Conservation (phyloP, 495 filamentous ascomycete species). For the Hypomontagnella submonticulosa region DNA sequence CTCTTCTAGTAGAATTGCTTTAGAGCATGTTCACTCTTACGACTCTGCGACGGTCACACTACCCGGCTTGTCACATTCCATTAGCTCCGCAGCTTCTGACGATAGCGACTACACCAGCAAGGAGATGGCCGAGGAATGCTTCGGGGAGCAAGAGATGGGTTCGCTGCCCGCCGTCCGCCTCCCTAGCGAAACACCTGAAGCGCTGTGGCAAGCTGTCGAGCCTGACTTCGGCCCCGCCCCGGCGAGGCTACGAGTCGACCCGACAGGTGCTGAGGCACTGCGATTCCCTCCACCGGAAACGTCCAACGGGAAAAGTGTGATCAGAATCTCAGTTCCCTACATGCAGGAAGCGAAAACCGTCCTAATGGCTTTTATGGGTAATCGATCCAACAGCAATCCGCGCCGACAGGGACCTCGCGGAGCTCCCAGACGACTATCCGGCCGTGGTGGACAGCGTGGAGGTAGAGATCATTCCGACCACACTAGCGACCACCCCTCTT, state of each 20-base stretch:
- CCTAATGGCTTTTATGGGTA: conserved; percentile 51
- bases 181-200: conserved; percentile 68
- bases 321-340: conserved; percentile 59
- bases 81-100: conserved; percentile 37
- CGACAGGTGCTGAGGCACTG: conserved; percentile 54
- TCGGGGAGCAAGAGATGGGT: conserved; percentile 84
- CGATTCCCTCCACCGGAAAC: conserved; percentile 52
- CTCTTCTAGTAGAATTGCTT: conserved; percentile 68
- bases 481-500: conserved; percentile 31
- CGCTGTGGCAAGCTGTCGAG: conserved; percentile 56
- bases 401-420: conserved; percentile 53
- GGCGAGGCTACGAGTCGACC: conserved; percentile 51
- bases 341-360: conserved; percentile 54
- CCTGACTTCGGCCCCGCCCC: conserved; percentile 49
- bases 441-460: conserved; percentile 43
- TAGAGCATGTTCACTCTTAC: conserved; percentile 63
- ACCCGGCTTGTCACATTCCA: conserved; percentile 51
- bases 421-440: conserved; percentile 41
- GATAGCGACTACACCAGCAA: conserved; percentile 59
- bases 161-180: conserved; percentile 77
- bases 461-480: conserved; percentile 43
- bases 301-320: conserved; percentile 53
- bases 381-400: conserved; percentile 57
- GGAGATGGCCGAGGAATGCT: conserved; percentile 79
- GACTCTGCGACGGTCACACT: conserved; percentile 68